phyloP scores from a whole-genome alignment of 1,284 basidiomycete genomes.

The Cutaneotrichosporon cavernicola region DNA sequence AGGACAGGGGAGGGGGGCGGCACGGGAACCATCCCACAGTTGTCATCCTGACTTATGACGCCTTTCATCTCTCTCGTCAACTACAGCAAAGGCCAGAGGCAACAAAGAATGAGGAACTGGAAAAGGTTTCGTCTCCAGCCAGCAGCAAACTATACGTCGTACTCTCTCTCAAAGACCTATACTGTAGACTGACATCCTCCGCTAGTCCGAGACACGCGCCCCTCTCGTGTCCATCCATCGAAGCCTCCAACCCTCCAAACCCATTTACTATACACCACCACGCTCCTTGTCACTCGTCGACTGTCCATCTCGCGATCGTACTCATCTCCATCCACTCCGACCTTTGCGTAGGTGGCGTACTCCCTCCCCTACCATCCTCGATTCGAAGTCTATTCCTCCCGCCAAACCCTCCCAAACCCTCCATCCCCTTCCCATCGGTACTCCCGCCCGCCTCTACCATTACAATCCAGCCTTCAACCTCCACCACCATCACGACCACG shows the following conservation, averaged over 20 bases:
- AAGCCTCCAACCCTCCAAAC: neutral
- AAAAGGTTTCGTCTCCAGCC: neutral
- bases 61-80: neutral
- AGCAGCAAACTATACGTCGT: neutral
- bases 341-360: neutral
- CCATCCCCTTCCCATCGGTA: neutral
- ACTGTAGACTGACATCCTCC: neutral
- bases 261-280: too few species aligned
- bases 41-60: too few species aligned
- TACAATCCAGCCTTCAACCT: too few species aligned
- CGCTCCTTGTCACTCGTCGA: too few species aligned
- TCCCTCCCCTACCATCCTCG: neutral
- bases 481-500: neutral
- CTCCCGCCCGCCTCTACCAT: neutral
- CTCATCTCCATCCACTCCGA: neutral
- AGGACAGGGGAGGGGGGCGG: too few species aligned
- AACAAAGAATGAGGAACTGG: too few species aligned
- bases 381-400: neutral
- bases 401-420: neutral
- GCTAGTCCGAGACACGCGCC: neutral
- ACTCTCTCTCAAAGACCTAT: too few species aligned
- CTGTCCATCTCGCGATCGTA: neutral
- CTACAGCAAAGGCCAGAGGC: too few species aligned
- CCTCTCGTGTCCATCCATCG: constrained; percentile 1
- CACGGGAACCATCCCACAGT: too few species aligned